A percentile compares a stretch with the other conserved stretches of the same genome.
These are phyloP conservation scores for Emmonsiellopsis sp. DNA, from an alignment of 2,329 filamentous ascomycete genomes.

Conservation along the genomic window DNA sequence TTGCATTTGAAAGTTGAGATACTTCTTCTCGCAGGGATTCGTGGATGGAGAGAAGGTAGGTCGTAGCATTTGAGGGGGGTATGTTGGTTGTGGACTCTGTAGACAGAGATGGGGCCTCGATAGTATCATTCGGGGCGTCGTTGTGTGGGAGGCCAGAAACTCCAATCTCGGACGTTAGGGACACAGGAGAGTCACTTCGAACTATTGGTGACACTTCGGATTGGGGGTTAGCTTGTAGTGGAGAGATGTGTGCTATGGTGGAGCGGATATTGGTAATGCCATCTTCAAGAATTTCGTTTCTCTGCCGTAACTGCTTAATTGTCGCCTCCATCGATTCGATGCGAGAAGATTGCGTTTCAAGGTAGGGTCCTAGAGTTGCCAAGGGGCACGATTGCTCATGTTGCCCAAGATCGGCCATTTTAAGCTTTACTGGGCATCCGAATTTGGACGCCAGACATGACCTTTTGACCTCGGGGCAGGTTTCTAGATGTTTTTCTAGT, in stretches of 20 bases:
- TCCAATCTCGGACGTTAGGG: conserved; percentile 6
- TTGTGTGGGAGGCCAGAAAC: conserved; percentile 12
- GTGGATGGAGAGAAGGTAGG: conserved; percentile 52
- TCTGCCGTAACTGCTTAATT: conserved; percentile 34
- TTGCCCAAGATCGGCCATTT: conserved; percentile 27
- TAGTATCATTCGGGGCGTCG: conserved; percentile 4
- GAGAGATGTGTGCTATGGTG: conserved; percentile 21
- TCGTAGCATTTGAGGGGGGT: conserved; percentile 35
- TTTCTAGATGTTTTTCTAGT: conserved; percentile 26
- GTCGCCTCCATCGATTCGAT: conserved; percentile 36
- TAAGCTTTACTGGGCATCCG: conserved; percentile 32
- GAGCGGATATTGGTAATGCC: conserved; percentile 34
- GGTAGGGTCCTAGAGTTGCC: conserved; percentile 36
- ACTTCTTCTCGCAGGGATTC: conserved; percentile 53
- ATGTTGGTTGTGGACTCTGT: conserved; percentile 14
- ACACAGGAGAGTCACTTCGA: conserved; percentile 9
- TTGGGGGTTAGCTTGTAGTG: conserved; percentile 11
- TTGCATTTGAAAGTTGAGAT: conserved; percentile 42
- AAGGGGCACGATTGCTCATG: conserved; percentile 44
- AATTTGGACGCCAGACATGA: conserved; percentile 31
- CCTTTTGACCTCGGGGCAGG: conserved; percentile 27
- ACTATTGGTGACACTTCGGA: conserved; percentile 9
- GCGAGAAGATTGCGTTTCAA: conserved; percentile 33
- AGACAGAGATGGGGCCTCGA: background rate
- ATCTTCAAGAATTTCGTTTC: conserved; percentile 39